These are phyloP conservation scores for Alternaria infectoria DNA, from an alignment of 2,329 filamentous ascomycete genomes.

Conservation along the genomic window DNA sequence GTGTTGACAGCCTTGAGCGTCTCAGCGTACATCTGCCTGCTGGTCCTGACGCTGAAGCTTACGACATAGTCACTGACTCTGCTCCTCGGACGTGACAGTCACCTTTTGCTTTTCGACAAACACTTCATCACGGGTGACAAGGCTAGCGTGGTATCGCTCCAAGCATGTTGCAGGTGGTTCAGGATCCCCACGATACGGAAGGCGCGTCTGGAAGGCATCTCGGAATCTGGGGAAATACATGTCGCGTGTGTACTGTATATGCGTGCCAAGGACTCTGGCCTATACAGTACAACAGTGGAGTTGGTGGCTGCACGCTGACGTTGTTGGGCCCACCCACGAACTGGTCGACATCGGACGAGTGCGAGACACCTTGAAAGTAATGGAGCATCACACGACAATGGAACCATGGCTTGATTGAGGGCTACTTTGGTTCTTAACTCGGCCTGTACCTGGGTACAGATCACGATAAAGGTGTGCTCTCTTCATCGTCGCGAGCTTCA, in stretches of 20 bases:
- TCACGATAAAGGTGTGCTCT: not conserved
- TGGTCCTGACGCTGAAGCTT: constrained; percentile 64
- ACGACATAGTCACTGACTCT: constrained; percentile 6
- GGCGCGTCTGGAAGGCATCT: constrained; percentile 7
- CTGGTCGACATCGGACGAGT: not conserved
- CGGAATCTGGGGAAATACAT: constrained; percentile 13
- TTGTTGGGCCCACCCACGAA: constrained; percentile 1
- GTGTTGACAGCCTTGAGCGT: constrained; percentile 67
- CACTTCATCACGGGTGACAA: not conserved
- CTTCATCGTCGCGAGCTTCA: not conserved
- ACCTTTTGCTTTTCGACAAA: not conserved
- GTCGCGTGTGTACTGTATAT: constrained; percentile 23
- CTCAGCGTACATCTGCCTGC: constrained; percentile 65
- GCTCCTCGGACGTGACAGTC: not conserved
- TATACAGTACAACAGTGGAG: constrained; percentile 25
- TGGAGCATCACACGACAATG: not conserved
- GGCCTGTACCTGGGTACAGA: not conserved
- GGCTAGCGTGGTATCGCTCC: not conserved
- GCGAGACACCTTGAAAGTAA: not conserved
- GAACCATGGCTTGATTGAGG: not conserved
- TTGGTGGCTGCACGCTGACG: constrained; percentile 23
- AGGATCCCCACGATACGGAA: not conserved
- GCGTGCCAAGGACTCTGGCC: constrained; percentile 1
- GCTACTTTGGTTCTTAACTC: not conserved
- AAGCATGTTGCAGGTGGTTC: not conserved